Percentiles rank a stretch among this genome's conserved stretches.
These are phyloP conservation scores for Acorus calamus DNA, from an alignment of 106 monocot species.

Conservation along the genomic window DNA sequence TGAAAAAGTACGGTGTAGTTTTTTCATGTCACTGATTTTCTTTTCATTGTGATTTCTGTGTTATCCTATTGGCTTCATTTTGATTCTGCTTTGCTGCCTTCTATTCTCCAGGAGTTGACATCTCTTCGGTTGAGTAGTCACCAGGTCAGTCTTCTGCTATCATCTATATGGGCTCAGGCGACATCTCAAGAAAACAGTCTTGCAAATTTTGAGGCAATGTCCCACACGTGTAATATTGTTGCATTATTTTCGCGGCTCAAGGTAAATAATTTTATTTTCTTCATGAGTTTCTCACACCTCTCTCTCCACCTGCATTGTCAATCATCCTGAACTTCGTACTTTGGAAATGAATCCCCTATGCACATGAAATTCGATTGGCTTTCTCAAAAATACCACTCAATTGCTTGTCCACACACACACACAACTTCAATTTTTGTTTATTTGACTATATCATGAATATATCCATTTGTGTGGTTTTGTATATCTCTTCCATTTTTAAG, in stretches of 20 bases:
- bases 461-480: no score
- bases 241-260: constrained; percentile 50
- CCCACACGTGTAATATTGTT: constrained; percentile 59
- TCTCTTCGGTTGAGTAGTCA: constrained; percentile 66
- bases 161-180: constrained; percentile 78
- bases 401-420: no score
- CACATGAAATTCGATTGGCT: no score
- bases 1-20: constrained; percentile 15
- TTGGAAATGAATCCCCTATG: no score
- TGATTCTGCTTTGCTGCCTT: not conserved
- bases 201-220: constrained; percentile 80
- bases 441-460: no score
- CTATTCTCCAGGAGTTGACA: constrained; percentile 32
- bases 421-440: no score
- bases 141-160: constrained; percentile 77
- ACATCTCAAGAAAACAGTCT: constrained; percentile 58
- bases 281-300: no score
- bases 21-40: not conserved
- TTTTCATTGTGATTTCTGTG: constrained; percentile 1
- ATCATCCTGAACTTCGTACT: no score
- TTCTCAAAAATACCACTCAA: no score
- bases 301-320: no score
- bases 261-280: constrained; percentile 29
- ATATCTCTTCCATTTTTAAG: no score
- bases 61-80: not conserved